Conservation (phyloP, 306 rosid genomes). For the Trifolium fragiferum region DNA sequence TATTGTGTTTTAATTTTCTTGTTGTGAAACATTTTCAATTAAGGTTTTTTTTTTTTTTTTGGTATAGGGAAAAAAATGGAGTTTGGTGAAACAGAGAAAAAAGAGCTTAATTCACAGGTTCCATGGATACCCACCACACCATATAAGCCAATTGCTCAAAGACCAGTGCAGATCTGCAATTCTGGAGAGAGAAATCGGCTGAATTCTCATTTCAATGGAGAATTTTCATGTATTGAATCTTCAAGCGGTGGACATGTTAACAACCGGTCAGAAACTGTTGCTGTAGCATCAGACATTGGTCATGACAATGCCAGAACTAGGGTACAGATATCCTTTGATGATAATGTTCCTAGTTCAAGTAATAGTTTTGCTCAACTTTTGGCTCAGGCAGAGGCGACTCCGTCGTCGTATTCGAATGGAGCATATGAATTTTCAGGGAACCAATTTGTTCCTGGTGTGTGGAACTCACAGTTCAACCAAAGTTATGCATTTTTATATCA, state of each 20-base stretch:
- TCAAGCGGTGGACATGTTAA: neutral
- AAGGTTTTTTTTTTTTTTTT: neutral
- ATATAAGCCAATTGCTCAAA: slow-evolving; percentile 35
- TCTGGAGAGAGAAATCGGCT: slow-evolving; percentile 23
- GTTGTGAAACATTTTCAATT: neutral
- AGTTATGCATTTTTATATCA: neutral
- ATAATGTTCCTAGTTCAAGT: slow-evolving; percentile 8
- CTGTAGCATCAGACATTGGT: slow-evolving; percentile 27
- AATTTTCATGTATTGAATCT: slow-evolving; percentile 19
- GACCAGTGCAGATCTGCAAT: slow-evolving; percentile 46
- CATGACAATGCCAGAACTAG: slow-evolving; percentile 30
- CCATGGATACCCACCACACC: slow-evolving; percentile 52
- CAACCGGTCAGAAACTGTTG: neutral
- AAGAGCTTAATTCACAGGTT: slow-evolving; percentile 23
- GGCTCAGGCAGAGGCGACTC: slow-evolving; percentile 39
- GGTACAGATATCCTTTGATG: neutral
- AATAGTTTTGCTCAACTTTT: slow-evolving; percentile 38
- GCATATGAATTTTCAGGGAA: neutral
- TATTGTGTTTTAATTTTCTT: neutral
- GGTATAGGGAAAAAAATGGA: slow-evolving; percentile 40
- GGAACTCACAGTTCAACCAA: slow-evolving; percentile 21
- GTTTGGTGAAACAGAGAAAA: slow-evolving; percentile 11
- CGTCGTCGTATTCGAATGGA: neutral
- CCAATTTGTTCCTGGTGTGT: slow-evolving; percentile 27
- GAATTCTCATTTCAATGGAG: slow-evolving; percentile 19